phyloP scores from a whole-genome alignment of 371 early-diverging fungal species.

The Phascolomyces articulosus region DNA sequence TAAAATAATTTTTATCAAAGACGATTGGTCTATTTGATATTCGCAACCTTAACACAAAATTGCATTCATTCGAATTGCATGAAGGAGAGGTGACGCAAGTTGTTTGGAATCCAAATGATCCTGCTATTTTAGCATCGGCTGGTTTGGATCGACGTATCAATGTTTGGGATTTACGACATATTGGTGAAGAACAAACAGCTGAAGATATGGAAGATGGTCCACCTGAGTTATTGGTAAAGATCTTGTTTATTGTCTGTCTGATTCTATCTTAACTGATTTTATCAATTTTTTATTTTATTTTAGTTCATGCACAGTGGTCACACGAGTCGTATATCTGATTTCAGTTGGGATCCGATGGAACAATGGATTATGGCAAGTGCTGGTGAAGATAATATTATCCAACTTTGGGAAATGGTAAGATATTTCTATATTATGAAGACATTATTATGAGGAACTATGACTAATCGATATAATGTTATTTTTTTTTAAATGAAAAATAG shows the following conservation, averaged over 20 bases:
- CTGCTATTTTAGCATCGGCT: constrained; percentile 91
- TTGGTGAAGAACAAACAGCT: constrained; percentile 93
- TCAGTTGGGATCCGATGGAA: constrained; percentile 96
- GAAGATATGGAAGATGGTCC: constrained; percentile 99
- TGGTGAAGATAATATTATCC: constrained; percentile 96
- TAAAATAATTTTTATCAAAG: constrained; percentile 25
- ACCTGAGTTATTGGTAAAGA: constrained; percentile 94
- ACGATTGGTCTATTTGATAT: constrained; percentile 97
- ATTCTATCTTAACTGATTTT: no score
- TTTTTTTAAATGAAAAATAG: background rate
- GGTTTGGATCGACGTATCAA: constrained; percentile 91
- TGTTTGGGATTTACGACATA: constrained; percentile 95
- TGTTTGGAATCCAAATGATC: constrained; percentile 94
- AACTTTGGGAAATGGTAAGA: constrained; percentile 98
- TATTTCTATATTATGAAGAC: background rate
- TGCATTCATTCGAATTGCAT: constrained; percentile 91
- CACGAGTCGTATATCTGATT: constrained; percentile 95
- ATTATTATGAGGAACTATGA: no score
- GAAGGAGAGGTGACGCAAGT: constrained; percentile 92
- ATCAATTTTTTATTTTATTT: constrained; percentile 3
- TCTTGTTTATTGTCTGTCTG: background rate
- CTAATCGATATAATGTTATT: no score
- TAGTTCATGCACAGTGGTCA: constrained; percentile 99
- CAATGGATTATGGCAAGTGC: constrained; percentile 95
- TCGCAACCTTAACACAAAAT: constrained; percentile 80